phyloP scores from a whole-genome alignment of 768 basidiomycete genomes.

The Podaxis sp. region DNA sequence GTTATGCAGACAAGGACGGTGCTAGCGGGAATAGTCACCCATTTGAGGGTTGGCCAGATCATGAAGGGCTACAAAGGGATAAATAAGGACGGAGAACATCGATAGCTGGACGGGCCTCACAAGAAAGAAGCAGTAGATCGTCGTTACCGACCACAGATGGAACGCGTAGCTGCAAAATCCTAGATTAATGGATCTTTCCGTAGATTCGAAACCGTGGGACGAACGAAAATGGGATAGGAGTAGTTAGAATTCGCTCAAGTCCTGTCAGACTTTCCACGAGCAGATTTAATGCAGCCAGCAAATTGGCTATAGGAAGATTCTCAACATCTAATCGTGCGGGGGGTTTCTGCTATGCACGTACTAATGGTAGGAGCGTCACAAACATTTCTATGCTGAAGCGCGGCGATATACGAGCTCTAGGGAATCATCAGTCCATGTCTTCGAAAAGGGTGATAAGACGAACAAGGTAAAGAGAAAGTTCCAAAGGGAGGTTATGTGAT shows the following conservation, averaged over 20 bases:
- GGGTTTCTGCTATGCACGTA: constrained; percentile 27
- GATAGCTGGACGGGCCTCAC: constrained; percentile 31
- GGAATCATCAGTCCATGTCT: constrained; percentile 9
- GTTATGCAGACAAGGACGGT: constrained; percentile 40
- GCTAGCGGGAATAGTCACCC: constrained; percentile 67
- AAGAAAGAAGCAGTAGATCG: constrained; percentile 58
- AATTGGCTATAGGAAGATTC: constrained; percentile 32
- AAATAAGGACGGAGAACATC: neutral
- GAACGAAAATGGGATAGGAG: constrained; percentile 75
- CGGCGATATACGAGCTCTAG: constrained; percentile 68
- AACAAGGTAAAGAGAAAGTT: constrained; percentile 68
- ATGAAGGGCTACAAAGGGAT: constrained; percentile 54
- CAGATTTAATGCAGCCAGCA: constrained; percentile 47
- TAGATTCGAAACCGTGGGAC: constrained; percentile 16
- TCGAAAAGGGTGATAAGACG: constrained; percentile 18
- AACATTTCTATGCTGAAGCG: constrained; percentile 53
- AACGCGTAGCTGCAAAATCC: constrained; percentile 50
- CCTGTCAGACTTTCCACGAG: constrained; percentile 67
- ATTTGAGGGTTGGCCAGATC: constrained; percentile 50
- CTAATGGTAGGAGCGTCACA: constrained; percentile 61
- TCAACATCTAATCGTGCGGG: neutral
- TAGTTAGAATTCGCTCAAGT: constrained; percentile 70
- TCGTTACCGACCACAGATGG: constrained; percentile 66
- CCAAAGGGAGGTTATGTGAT: constrained; percentile 65
- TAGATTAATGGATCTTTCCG: neutral